Base-by-base conservation (phyloP, 2,329 filamentous ascomycete species). In the Rutstroemia sp. region DNA sequence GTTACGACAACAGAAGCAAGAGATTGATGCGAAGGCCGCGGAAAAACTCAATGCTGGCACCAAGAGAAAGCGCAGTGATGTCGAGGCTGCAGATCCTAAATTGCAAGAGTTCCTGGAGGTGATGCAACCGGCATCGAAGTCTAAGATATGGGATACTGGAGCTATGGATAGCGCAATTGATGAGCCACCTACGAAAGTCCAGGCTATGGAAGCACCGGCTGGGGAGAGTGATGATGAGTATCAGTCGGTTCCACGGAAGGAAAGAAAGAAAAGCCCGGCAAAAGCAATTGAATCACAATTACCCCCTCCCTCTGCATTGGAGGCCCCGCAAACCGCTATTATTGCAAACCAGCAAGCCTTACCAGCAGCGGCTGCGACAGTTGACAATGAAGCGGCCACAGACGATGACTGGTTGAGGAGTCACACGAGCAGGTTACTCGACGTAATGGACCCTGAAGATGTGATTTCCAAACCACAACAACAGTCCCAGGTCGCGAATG, bases 341-440 rank as follows among this genome's bases (percentile, higher is more conserved):
- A 60, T 66, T 45, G 62, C 64, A 25, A 61, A 25, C 14, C 47
- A 23, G 30, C 23, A 17, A 16, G 37, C 51, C 5, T 8, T 39
- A 38, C 64, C 47, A 62, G 61, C 45, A 41, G 16, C 16, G 10
- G 27, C 46, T 25, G 34, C 25, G 27, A 52, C 63, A 25, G 23
- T 52, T 2, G 52, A 23, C 21, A 66, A 58, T 41, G 49, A 51
- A 9, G 56, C 55, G 34, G 69, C 73, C 47, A 74, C 75, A 51
- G 77, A 84, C 21, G 84, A 86, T 59, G 92, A 97, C 71, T 99
- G 94, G 94, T 77, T 96, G 64, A 84, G 92, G 57, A 92, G 88
- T 60, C 84, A 88, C 64, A 97, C 92, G 14, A 96, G 86, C 72
- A 82, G 92, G 65, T 75, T 95, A 49, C 78, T 96, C 51, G 94